Base-by-base conservation (phyloP, 164 flowering plant species). In the Chimonanthus praecox region DNA sequence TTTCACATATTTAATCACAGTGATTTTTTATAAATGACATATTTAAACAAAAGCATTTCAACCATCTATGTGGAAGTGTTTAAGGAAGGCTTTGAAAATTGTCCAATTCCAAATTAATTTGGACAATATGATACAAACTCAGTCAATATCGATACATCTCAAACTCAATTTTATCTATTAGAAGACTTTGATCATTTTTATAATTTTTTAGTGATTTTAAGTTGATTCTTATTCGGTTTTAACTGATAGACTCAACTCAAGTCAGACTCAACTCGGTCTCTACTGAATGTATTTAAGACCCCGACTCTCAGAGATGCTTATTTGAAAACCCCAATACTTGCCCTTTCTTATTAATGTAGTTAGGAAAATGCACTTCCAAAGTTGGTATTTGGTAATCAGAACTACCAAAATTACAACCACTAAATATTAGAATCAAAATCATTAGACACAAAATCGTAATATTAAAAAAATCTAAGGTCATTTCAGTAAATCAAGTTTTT, bases 401-500 rank as follows among this genome's bases (percentile, higher is more conserved):
- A 54, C 15, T 54, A 54, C 60, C 60, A 13, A 54, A 0, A 54
- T 16, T 33, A 3, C 60, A 54, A 54, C 60, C 60, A 54, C 60
- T 11, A 16, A 9, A 54, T 10, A 4, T 16, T 3, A 54, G 9
- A 46, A 67, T 13, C 33, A 67, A 49, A 46, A 67, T 13, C 33
- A 67, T 45, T 9, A n/a, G 49, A 46, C 70, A 63, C 69, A 51
- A 45, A 44, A 6, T 3, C 3, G 77, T 61, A 64, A 74, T 49
- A 61, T 10, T 4, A 3, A 6, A 49, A 69, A 47, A 16, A 0
- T 5, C 11, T 21, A 67, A 47, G 75, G 74, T 11, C 58, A 69
- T 58, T 72, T 69, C 15, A 3, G 81, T 71, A 78, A 72, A 51
- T 50, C 11, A 5, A 50, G 3, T 0, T 16, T n/a, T 7, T 6